Evolutionary conservation across 2,329 filamentous ascomycete genomes (phyloP), one percentile per base, ranked within the genome.

Genomic region (Madurella mycetomatis): DNA sequence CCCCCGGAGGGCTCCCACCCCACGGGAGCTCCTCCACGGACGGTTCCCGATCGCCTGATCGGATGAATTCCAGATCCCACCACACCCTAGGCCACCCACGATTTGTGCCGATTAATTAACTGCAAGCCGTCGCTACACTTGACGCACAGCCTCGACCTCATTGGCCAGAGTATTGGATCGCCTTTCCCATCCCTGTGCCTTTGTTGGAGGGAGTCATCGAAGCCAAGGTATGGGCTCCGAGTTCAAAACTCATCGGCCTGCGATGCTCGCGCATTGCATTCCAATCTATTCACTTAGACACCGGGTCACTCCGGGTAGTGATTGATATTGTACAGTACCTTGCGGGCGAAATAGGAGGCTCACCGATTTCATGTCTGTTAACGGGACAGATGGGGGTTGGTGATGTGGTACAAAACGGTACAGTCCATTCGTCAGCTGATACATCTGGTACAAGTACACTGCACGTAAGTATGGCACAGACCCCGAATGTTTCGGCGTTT

Each of bases 21-120:
- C 42, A 43, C 53, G 19, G 25, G 9, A 37, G 13, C 34, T 39
- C 42, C 48, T 47, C 46, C 54, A 37, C 34, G 9, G 34, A 37
- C 34, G 46, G 37, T 39, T 44, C 32, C 49, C 49, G 53, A 55
- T 52, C 53, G 49, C 45, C 44, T 55, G 53, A 48, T 55, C 48
- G 53, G 48, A 51, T 44, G 39, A 39, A 37, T 32, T 32, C 34
- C 39, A 51, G 48, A 55, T 55, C 53, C 48, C 34, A 16, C 16
- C 18, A 13, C 16, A 32, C 31, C 41, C 47, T 9, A 13, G 47
- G 47, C 41, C 12, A 47, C 16, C 41, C 30, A 19, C 8, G 41
- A 19, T 9, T 15, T 13, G 8, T 30, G 17, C 39, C 44, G 47
- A 45, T 44, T 25, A 19, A 44, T 44, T 40, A 32, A 39, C 44